A percentile compares a stretch with the other conserved stretches of the same genome.
phyloP scores from a whole-genome alignment of 2,329 filamentous ascomycete species.

The Fusarium paranaense region DNA sequence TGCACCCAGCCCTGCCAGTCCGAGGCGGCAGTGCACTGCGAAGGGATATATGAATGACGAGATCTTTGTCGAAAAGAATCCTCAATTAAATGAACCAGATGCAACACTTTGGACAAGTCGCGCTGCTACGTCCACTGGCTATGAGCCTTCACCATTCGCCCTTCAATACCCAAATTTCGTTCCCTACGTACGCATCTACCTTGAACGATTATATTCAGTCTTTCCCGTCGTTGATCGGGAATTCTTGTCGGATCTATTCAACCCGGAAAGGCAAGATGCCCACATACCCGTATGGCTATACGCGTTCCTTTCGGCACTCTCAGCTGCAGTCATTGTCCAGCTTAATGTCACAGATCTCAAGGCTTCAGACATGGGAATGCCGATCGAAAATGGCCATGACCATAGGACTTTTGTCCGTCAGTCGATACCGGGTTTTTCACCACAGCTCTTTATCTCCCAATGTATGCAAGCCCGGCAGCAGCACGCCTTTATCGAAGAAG shows the following conservation, averaged over 20 bases:
- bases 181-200: conserved; percentile 32
- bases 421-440: conserved; percentile 1
- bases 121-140: not conserved
- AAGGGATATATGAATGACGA: not conserved
- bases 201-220: conserved; percentile 37
- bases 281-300: conserved; percentile 6
- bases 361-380: not conserved
- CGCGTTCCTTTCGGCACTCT: conserved; percentile 30
- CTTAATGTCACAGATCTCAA: conserved; percentile 22
- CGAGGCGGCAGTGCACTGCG: not conserved
- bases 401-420: not conserved
- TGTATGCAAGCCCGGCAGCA: conserved; percentile 23
- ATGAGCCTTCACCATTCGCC: not conserved
- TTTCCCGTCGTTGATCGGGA: conserved; percentile 34
- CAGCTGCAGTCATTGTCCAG: conserved; percentile 34
- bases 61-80: not conserved
- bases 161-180: conserved; percentile 3
- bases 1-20: not conserved
- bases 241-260: conserved; percentile 11
- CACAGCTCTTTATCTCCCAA: conserved; percentile 27
- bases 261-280: not conserved
- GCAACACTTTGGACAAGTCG: not conserved
- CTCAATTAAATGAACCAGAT: not conserved
- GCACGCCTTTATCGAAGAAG: conserved; percentile 24
- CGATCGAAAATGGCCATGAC: not conserved